phyloP scores from a whole-genome alignment of 345 rosid species.

The Raphanus sativus region DNA sequence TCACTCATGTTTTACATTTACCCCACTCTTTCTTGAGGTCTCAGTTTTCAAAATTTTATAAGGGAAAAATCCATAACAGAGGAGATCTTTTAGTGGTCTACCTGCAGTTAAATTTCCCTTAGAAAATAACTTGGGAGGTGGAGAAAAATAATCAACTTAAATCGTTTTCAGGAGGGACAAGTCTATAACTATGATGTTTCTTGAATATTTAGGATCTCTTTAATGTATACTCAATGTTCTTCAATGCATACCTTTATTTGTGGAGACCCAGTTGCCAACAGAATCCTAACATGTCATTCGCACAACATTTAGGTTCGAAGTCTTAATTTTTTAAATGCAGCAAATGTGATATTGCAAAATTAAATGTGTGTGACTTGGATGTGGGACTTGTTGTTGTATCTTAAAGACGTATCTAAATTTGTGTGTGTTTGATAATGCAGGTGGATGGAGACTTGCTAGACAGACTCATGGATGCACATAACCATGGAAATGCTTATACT shows the following conservation, averaged over 20 bases:
- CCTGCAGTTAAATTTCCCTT: neutral
- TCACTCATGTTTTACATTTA: neutral
- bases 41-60: neutral
- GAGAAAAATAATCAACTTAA: neutral
- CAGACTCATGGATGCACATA: conserved; percentile 45
- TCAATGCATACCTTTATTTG: no score
- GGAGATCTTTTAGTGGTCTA: neutral
- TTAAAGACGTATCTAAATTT: neutral
- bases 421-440: conserved; percentile 38
- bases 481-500: conserved; percentile 46
- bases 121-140: neutral
- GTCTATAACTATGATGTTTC: neutral
- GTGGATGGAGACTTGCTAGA: conserved; percentile 69
- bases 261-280: neutral
- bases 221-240: neutral
- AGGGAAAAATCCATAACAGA: neutral
- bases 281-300: neutral
- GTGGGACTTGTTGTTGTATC: conserved; percentile 5
- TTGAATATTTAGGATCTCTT: neutral
- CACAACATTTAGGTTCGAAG: neutral
- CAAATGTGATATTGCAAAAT: neutral
- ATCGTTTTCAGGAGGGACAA: neutral
- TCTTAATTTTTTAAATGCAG: neutral
- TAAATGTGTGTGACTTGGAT: conserved; percentile 1
- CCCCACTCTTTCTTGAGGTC: neutral